These are phyloP conservation scores for Beauveria caledonica DNA, from an alignment of 2,329 filamentous ascomycete genomes.

Conservation along the genomic window DNA sequence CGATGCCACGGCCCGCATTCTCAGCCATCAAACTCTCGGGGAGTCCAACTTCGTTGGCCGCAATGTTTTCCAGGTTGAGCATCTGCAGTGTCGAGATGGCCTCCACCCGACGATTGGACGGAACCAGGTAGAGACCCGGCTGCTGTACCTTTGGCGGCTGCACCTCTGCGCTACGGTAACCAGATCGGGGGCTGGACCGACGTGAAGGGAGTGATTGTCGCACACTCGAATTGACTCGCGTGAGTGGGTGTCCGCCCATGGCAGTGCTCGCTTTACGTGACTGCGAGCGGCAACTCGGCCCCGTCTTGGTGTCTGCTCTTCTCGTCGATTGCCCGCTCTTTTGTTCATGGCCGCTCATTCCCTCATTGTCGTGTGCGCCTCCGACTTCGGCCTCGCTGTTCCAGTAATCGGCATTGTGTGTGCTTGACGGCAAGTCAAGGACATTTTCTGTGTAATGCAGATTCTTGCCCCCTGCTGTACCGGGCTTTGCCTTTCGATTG, in stretches of 20 bases:
- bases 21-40: slow-evolving; percentile 88
- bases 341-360: slow-evolving; percentile 40
- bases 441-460: slow-evolving; percentile 89
- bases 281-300: slow-evolving; percentile 41
- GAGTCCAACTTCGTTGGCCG: slow-evolving; percentile 76
- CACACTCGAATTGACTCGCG: slow-evolving; percentile 40
- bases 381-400: slow-evolving; percentile 67
- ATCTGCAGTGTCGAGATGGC: slow-evolving; percentile 71
- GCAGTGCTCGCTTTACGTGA: slow-evolving; percentile 47
- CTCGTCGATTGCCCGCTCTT: slow-evolving; percentile 43
- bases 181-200: slow-evolving; percentile 23
- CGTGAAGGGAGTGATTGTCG: slow-evolving; percentile 26
- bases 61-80: slow-evolving; percentile 86
- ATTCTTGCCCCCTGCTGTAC: slow-evolving; percentile 77
- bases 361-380: slow-evolving; percentile 31
- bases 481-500: slow-evolving; percentile 63
- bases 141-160: slow-evolving; percentile 25
- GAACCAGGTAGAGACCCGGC: slow-evolving; percentile 44
- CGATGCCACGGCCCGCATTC: slow-evolving; percentile 81
- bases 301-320: slow-evolving; percentile 45
- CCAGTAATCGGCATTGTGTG: slow-evolving; percentile 51
- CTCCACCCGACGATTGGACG: slow-evolving; percentile 50
- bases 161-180: slow-evolving; percentile 26
- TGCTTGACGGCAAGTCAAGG: slow-evolving; percentile 50
- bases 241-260: slow-evolving; percentile 32